These are phyloP conservation scores for Aspergillus udagawae DNA, from an alignment of 2,329 filamentous ascomycete species.

Conservation along the genomic window DNA sequence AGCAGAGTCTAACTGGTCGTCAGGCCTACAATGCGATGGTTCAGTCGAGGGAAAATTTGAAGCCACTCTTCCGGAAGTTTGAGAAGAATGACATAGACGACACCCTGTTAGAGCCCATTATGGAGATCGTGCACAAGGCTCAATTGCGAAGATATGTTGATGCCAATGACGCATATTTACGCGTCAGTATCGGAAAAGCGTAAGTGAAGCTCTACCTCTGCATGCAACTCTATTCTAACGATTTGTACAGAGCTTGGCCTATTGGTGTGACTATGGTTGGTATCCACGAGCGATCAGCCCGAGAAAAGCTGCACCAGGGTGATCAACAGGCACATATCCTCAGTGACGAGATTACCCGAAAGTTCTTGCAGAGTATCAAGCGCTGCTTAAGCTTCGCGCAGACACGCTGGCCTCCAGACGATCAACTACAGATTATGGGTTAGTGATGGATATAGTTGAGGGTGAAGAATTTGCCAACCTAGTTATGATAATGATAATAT, in stretches of 20 bases:
- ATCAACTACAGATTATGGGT: constrained; percentile 92
- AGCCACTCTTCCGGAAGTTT: constrained; percentile 83
- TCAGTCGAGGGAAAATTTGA: constrained; percentile 82
- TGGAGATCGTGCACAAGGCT: constrained; percentile 87
- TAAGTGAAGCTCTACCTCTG: constrained; percentile 27
- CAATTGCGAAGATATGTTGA: constrained; percentile 91
- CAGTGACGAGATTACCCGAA: constrained; percentile 92
- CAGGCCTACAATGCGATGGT: constrained; percentile 80
- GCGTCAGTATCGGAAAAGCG: constrained; percentile 90
- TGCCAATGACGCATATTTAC: constrained; percentile 91
- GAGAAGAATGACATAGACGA: constrained; percentile 77
- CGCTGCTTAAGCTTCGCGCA: constrained; percentile 94
- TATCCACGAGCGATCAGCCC: constrained; percentile 93
- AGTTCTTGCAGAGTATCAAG: constrained; percentile 97
- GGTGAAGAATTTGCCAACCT: not conserved
- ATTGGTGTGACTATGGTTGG: constrained; percentile 99
- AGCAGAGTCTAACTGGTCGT: constrained; percentile 74
- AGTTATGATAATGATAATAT: constrained; percentile 44
- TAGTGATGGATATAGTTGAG: constrained; percentile 35
- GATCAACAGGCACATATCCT: constrained; percentile 86
- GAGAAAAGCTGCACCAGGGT: constrained; percentile 86
- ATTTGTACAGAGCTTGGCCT: constrained; percentile 68
- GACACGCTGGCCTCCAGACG: constrained; percentile 90
- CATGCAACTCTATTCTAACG: constrained; percentile 11
- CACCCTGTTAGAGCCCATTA: constrained; percentile 72